A percentile compares a stretch with the other conserved stretches of the same genome.
phyloP scores from a whole-genome alignment of 1,139 yeast species.

The Pichia kudriavzevii region DNA sequence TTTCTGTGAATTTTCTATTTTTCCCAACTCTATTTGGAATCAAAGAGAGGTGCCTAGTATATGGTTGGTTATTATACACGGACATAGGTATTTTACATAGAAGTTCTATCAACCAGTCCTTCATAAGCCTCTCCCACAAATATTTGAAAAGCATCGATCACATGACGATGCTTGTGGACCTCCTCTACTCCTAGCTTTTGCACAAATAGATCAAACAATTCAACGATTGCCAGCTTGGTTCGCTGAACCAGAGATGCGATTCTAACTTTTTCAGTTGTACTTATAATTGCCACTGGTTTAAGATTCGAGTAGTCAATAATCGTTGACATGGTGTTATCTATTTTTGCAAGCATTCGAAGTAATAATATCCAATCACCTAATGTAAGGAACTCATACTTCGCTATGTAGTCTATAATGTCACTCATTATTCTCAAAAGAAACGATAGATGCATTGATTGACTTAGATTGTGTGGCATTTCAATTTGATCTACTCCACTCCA shows the following conservation, averaged over 20 bases:
- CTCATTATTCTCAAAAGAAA: constrained; percentile 57
- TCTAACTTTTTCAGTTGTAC: constrained; percentile 28
- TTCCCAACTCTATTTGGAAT: too few species aligned
- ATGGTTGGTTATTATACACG: too few species aligned
- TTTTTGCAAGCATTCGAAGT: constrained; percentile 19
- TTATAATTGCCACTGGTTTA: constrained; percentile 12
- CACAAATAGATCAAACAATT: constrained; percentile 21
- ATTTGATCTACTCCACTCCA: neutral
- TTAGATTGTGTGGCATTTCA: constrained; percentile 10
- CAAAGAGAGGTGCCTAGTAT: too few species aligned
- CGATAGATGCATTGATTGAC: constrained; percentile 43
- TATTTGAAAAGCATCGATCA: constrained; percentile 17
- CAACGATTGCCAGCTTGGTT: constrained; percentile 23
- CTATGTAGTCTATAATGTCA: constrained; percentile 56
- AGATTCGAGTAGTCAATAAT: constrained; percentile 22
- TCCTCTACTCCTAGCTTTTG: constrained; percentile 7
- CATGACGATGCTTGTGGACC: constrained; percentile 6
- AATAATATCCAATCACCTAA: constrained; percentile 20
- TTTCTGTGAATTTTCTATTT: too few species aligned
- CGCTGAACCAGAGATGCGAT: constrained; percentile 26
- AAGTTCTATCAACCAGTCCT: constrained; percentile 28
- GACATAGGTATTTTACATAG: too few species aligned
- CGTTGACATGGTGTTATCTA: constrained; percentile 26
- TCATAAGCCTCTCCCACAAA: constrained; percentile 29
- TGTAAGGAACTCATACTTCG: constrained; percentile 33